These are phyloP conservation scores for Evansstolkia leycettana DNA, from an alignment of 495 filamentous ascomycete genomes.

Conservation along the genomic window DNA sequence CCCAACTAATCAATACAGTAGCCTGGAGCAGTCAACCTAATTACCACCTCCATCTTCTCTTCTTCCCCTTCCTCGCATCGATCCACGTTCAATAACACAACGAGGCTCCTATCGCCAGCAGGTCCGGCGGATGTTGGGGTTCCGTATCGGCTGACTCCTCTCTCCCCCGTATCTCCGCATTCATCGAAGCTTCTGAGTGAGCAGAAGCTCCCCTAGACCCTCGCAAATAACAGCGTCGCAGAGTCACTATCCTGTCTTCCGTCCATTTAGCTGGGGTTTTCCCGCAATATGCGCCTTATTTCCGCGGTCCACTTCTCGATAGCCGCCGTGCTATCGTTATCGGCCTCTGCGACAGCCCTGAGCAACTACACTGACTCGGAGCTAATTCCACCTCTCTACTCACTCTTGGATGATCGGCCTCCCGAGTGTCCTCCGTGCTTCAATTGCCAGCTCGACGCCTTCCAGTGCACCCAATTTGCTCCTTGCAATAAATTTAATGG, in stretches of 20 bases:
- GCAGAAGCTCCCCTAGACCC: too few species aligned
- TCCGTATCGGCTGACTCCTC: too few species aligned
- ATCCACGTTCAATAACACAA: too few species aligned
- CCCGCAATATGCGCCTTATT: constrained; percentile 20
- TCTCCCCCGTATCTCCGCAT: constrained; percentile 1
- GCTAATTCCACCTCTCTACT: constrained; percentile 26
- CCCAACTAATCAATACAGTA: too few species aligned
- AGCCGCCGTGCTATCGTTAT: constrained; percentile 14
- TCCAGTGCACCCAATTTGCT: constrained; percentile 80
- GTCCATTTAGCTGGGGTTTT: too few species aligned
- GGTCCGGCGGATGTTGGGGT: too few species aligned
- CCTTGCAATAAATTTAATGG: constrained; percentile 77
- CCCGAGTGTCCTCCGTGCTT: constrained; percentile 63
- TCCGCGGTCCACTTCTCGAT: constrained; percentile 14
- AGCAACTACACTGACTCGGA: constrained; percentile 21
- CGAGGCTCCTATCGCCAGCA: too few species aligned
- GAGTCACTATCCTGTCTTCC: too few species aligned
- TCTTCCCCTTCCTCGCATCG: too few species aligned
- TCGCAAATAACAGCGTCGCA: neutral
- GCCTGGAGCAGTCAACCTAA: too few species aligned
- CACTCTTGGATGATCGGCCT: constrained; percentile 44
- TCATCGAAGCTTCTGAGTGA: constrained; percentile 1
- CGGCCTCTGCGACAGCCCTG: constrained; percentile 14
- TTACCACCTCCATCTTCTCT: too few species aligned
- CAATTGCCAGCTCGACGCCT: constrained; percentile 91